Conservation (phyloP, 345 rosid genomes). For the Clausena lansium region DNA sequence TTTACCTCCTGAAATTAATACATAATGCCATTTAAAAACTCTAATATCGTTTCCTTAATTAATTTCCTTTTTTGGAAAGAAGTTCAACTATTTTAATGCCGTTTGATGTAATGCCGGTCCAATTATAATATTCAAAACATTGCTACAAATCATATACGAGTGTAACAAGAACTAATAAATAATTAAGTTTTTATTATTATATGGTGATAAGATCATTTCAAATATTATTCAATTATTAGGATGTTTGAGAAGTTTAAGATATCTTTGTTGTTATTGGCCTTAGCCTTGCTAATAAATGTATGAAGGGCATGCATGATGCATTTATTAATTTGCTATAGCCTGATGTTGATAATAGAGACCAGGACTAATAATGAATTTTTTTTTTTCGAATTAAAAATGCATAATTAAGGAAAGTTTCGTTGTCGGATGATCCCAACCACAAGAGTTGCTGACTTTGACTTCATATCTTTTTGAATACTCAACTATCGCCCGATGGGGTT, state of each 20-base stretch:
- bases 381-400: not conserved
- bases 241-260: not conserved
- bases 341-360: not conserved
- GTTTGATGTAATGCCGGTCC: not conserved
- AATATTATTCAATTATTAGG: not conserved
- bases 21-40: not conserved
- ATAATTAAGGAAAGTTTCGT: not conserved
- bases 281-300: not conserved
- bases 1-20: not conserved
- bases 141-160: not conserved
- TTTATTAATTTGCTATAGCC: not conserved
- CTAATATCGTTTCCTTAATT: not conserved
- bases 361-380: no score
- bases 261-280: not conserved
- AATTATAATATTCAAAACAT: not conserved
- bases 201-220: not conserved
- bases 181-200: no score
- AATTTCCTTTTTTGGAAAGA: not conserved
- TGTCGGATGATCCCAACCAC: not conserved
- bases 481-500: not conserved
- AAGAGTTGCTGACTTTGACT: not conserved
- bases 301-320: not conserved
- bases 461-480: not conserved
- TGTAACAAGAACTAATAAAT: not conserved
- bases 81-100: not conserved